Percentiles rank a stretch among this genome's conserved stretches.
These are phyloP conservation scores for Ilex asprella DNA, from an alignment of 257 asterid genomes.

Conservation along the genomic window DNA sequence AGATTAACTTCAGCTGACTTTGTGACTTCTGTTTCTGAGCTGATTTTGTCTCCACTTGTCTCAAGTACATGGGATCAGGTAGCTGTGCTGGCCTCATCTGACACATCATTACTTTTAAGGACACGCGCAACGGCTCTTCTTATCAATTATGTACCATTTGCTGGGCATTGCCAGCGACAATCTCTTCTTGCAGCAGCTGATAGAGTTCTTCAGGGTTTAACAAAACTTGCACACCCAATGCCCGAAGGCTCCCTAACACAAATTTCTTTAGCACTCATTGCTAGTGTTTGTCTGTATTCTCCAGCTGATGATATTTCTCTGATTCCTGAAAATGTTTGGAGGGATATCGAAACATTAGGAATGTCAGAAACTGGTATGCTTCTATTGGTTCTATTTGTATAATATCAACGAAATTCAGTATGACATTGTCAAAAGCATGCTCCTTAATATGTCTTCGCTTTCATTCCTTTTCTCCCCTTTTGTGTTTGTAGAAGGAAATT, in stretches of 20 bases:
- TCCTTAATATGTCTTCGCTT: constrained; percentile 8
- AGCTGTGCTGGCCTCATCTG: constrained; percentile 67
- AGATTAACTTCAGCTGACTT: constrained; percentile 31
- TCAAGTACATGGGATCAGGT: constrained; percentile 83
- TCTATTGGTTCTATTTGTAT: constrained; percentile 9
- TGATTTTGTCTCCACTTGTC: constrained; percentile 47
- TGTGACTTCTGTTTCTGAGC: constrained; percentile 34
- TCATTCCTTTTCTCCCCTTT: constrained; percentile 14
- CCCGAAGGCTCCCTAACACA: constrained; percentile 67
- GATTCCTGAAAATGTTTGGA: constrained; percentile 84
- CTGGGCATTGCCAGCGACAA: constrained; percentile 56
- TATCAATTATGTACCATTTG: constrained; percentile 61
- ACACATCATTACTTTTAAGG: constrained; percentile 66
- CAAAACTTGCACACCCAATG: constrained; percentile 48
- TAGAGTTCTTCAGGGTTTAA: constrained; percentile 60
- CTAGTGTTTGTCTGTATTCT: constrained; percentile 73
- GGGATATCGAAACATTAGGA: constrained; percentile 70
- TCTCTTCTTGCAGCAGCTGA: constrained; percentile 84
- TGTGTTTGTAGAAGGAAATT: constrained; percentile 48
- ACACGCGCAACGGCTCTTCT: constrained; percentile 68
- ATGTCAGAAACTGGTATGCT: constrained; percentile 48
- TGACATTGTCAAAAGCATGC: neutral
- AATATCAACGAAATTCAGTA: constrained; percentile 10
- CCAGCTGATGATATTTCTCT: constrained; percentile 75
- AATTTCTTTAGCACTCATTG: constrained; percentile 71